These are phyloP conservation scores for Diplodia corticola DNA, from an alignment of 2,329 filamentous ascomycete genomes.

Conservation along the genomic window DNA sequence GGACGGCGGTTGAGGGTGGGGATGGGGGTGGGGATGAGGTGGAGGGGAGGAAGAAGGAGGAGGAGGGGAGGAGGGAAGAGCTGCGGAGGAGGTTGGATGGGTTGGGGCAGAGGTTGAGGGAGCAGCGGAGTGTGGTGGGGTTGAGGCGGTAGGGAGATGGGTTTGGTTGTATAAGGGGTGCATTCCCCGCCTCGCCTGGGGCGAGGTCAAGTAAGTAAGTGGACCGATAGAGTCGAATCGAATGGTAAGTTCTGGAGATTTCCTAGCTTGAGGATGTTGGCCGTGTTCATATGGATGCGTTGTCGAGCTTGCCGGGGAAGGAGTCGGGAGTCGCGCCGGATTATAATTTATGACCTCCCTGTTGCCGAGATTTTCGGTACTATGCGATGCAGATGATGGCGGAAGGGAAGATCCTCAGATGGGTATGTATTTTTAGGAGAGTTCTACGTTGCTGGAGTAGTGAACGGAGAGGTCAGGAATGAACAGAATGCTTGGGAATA, in stretches of 20 bases:
- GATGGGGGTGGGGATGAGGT: background rate
- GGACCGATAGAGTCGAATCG: background rate
- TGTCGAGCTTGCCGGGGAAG: too few species aligned
- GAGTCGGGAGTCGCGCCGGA: too few species aligned
- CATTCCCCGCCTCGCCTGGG: background rate
- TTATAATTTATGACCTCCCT: too few species aligned
- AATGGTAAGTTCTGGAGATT: background rate
- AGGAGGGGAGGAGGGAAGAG: background rate
- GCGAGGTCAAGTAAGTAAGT: constrained; percentile 8
- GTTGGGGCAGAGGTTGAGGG: background rate
- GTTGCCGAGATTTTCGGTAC: too few species aligned
- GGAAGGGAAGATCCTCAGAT: too few species aligned
- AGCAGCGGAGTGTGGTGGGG: background rate
- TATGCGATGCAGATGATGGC: too few species aligned
- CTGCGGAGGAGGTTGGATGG: background rate
- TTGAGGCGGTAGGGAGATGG: background rate
- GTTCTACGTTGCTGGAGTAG: too few species aligned
- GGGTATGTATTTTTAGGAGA: too few species aligned
- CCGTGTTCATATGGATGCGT: too few species aligned
- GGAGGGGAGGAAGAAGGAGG: background rate
- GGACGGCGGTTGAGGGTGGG: background rate
- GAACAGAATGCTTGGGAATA: too few species aligned
- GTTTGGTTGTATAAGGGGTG: background rate
- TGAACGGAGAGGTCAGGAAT: too few species aligned
- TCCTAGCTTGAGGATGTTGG: too few species aligned